Evolutionary conservation across 306 rosid genomes (phyloP), one percentile per base, ranked within the genome.

Genomic region (Lathyrus aphaca): DNA sequence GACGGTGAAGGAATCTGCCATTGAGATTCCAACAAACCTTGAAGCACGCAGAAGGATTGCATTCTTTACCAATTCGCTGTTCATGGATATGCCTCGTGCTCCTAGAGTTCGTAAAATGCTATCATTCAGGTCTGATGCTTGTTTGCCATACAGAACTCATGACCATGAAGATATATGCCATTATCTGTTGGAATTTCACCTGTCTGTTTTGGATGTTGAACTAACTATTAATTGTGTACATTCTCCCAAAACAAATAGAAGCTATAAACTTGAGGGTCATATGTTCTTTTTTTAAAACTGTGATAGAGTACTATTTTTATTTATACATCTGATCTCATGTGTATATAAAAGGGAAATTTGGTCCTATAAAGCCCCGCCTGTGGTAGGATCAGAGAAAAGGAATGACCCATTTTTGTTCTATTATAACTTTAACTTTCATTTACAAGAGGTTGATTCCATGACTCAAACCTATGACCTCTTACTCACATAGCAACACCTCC

Each of bases 1-100:
- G 70, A 91, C 99, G 5, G 99, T 91, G 73, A 91, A 70, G 73
- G 99, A 91, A 77, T 91, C 97, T 40, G 96, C 96, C 71, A 72
- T 81, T 55, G 96, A 94, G 64, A 84, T 94, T 50, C 97, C 99
- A 64, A 85, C 86, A 76, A 94, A 94, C 75, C 97, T 94, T 74
- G 99, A 94, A 84, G 99, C 99, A 55, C 95, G 96, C 42, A 82
- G 99, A 82, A 87, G 99, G 79, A 94, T 94, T 81, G 75, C 95
- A 40, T 94, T 94, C 75, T 94, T 94, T 56, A 71, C 99, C 75
- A 94, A 94, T 80, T 94, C 99, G 1, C 72, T 94, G 84, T 94
- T 91, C 86, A 91, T 94, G 99, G 87, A 94, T 43, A 94, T 94
- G 97, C 97, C 99, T 10, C 95, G 91, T 68, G 99, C 99, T 74